Evolutionary conservation across 140 eudicot genomes (phyloP).

Genomic region (Stevia rebaudiana): DNA sequence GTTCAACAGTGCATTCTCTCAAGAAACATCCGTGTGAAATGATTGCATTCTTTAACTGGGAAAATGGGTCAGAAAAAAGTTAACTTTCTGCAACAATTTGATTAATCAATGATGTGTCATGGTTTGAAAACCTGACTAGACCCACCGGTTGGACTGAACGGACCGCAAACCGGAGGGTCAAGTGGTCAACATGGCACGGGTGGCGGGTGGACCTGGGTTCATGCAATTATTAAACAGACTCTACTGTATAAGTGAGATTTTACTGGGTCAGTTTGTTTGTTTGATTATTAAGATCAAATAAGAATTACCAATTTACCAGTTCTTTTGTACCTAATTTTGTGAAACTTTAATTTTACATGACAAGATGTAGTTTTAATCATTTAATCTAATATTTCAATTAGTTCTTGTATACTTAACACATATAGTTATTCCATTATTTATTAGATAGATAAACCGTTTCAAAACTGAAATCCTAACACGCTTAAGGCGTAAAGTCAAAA

Average conservation of each 20-base stretch:
- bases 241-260: too few species aligned
- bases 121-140: not conserved
- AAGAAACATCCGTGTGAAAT: slow-evolving; percentile 96
- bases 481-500: too few species aligned
- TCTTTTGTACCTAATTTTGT: too few species aligned
- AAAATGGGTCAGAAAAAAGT: not conserved
- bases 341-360: too few species aligned
- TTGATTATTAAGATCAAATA: not conserved
- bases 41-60: slow-evolving; percentile 84
- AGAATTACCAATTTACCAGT: too few species aligned
- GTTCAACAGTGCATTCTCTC: slow-evolving; percentile 76
- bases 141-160: not conserved
- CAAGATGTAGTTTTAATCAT: too few species aligned
- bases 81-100: not conserved
- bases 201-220: not conserved
- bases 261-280: too few species aligned
- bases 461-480: not conserved
- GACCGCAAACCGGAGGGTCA: not conserved
- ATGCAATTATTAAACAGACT: too few species aligned
- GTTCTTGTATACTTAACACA: too few species aligned
- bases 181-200: not conserved
- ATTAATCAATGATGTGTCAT: not conserved
- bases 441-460: not conserved
- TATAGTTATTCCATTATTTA: too few species aligned
- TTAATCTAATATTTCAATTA: too few species aligned